Conservation (phyloP, 495 filamentous ascomycete species). For the Lichenothelia convexa region DNA sequence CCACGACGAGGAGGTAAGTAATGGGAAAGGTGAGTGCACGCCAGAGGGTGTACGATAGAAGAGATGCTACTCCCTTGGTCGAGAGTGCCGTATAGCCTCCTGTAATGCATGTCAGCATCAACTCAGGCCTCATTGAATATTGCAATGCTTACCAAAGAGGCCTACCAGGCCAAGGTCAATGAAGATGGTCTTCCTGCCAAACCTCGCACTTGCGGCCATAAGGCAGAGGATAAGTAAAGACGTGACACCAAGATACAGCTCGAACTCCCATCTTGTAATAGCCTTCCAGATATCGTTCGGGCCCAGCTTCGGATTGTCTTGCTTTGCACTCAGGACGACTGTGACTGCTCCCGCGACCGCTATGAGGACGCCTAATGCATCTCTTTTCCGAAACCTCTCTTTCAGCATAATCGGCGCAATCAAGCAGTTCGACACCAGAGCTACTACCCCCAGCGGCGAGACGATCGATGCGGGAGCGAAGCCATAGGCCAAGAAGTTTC, state of each 20-base stretch:
- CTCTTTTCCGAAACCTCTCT: conserved; percentile 67
- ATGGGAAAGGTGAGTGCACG: conserved; percentile 77
- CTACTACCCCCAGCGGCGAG: conserved; percentile 88
- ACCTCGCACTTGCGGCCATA: conserved; percentile 64
- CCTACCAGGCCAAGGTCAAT: conserved; percentile 89
- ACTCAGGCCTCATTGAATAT: not conserved
- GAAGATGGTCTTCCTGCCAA: conserved; percentile 67
- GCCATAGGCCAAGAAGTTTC: conserved; percentile 94
- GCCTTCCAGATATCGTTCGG: conserved; percentile 78
- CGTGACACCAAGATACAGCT: conserved; percentile 71
- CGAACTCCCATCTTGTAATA: conserved; percentile 79
- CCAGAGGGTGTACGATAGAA: conserved; percentile 77
- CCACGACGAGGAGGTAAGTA: conserved; percentile 60
- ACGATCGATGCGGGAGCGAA: conserved; percentile 98
- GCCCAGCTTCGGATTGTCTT: conserved; percentile 74
- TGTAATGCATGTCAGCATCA: conserved; percentile 22
- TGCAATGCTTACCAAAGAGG: conserved; percentile 52
- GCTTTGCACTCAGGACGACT: conserved; percentile 81
- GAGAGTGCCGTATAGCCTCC: conserved; percentile 89
- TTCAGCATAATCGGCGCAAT: conserved; percentile 88
- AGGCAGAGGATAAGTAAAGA: conserved; percentile 49
- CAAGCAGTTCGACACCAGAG: conserved; percentile 85
- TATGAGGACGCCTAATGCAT: conserved; percentile 73
- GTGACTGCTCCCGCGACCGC: conserved; percentile 76
- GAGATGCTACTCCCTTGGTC: conserved; percentile 88